Percentiles rank a stretch among this genome's conserved stretches.
Evolutionary conservation across 257 asterid species (phyloP).

Genomic region (Fraxinus americana): DNA sequence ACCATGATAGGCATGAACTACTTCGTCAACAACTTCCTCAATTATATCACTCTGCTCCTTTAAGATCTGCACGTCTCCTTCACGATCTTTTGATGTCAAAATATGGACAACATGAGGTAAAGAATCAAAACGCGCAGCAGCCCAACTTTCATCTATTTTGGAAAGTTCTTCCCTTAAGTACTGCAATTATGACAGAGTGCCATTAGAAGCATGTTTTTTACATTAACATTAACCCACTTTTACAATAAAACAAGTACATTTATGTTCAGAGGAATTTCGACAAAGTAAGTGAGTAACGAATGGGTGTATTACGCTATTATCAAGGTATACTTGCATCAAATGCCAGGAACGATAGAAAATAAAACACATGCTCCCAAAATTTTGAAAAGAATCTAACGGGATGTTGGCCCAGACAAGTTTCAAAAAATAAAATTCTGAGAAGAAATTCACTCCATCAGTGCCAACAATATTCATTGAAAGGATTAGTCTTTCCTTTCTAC

Average conservation of each 20-base stretch:
- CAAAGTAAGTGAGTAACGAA: not conserved
- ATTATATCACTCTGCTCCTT: conserved; percentile 95
- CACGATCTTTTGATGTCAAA: conserved; percentile 95
- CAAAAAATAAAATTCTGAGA: not conserved
- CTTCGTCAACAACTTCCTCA: conserved; percentile 99
- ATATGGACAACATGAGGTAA: conserved; percentile 98
- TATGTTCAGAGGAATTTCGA: not conserved
- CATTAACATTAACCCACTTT: conserved; percentile 7
- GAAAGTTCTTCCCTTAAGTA: conserved; percentile 81
- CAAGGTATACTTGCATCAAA: conserved; percentile 11
- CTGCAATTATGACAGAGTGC: conserved; percentile 52
- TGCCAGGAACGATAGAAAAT: conserved; percentile 18
- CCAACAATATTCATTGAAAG: not conserved
- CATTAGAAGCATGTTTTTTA: conserved; percentile 16
- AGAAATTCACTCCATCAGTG: not conserved
- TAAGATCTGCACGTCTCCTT: conserved; percentile 75
- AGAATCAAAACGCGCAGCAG: conserved; percentile 94
- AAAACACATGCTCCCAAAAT: not conserved
- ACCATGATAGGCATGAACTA: conserved; percentile 95
- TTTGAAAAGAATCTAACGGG: not conserved
- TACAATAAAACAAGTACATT: not conserved
- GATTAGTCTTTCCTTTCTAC: not conserved
- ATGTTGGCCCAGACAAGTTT: not conserved
- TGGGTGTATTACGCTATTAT: not conserved
- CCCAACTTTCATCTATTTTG: conserved; percentile 93